These are phyloP conservation scores for Apophysomyces ossiformis DNA, from an alignment of 371 early-diverging fungal genomes.

Conservation along the genomic window DNA sequence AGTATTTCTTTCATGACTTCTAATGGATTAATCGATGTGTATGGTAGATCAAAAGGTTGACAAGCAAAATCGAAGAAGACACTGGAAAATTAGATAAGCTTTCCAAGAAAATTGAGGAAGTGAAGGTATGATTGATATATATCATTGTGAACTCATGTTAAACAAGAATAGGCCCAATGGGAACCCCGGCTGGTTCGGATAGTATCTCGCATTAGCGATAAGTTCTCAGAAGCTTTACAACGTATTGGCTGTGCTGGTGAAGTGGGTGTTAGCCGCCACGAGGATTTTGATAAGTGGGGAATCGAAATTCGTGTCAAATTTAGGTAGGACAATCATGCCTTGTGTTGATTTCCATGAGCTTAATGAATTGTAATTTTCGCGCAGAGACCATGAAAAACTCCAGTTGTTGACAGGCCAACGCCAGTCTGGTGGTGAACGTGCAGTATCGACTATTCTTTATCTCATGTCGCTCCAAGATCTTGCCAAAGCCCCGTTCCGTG, in stretches of 20 bases:
- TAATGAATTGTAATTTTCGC: neutral
- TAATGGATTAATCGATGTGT: neutral
- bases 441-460: constrained; percentile 97
- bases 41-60: constrained; percentile 32
- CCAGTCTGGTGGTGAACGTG: constrained; percentile 98
- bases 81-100: constrained; percentile 31
- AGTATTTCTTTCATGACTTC: constrained; percentile 19
- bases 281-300: constrained; percentile 94
- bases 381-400: constrained; percentile 82
- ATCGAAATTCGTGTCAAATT: constrained; percentile 95
- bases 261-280: constrained; percentile 69
- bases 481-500: constrained; percentile 94
- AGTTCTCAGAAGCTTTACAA: constrained; percentile 80
- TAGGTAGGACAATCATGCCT: constrained; percentile 37
- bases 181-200: constrained; percentile 62
- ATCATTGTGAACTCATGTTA: neutral
- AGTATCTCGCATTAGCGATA: constrained; percentile 64
- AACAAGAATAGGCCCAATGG: constrained; percentile 61
- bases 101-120: constrained; percentile 31
- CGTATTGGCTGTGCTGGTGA: constrained; percentile 93
- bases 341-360: neutral
- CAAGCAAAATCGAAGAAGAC: constrained; percentile 39
- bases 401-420: constrained; percentile 89
- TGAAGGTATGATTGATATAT: constrained; percentile 31
- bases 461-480: constrained; percentile 93